phyloP scores from a whole-genome alignment of 1,284 basidiomycete genomes.

The Cystobasidium pallidum region DNA sequence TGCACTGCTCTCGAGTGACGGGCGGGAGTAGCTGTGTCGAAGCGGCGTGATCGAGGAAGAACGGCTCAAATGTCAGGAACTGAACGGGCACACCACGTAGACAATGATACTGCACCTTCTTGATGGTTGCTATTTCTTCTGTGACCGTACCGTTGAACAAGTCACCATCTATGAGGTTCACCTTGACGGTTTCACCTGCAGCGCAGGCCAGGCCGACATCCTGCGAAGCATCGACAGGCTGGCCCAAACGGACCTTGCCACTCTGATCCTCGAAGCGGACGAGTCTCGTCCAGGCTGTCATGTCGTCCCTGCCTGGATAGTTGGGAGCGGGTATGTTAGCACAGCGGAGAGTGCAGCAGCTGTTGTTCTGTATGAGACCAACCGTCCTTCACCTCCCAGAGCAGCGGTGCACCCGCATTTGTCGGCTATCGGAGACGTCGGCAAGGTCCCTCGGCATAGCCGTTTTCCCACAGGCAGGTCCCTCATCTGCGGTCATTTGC shows the following conservation, averaged over 20 bases:
- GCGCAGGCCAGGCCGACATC: conserved; percentile 46
- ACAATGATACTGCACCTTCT: conserved; percentile 18
- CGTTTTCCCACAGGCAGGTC: conserved; percentile 2
- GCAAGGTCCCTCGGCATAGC: not conserved
- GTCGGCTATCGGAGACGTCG: not conserved
- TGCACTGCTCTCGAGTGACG: conserved; percentile 24
- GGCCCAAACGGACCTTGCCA: conserved; percentile 49
- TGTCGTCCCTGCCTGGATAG: not conserved
- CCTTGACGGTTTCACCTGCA: conserved; percentile 44
- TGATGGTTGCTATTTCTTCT: conserved; percentile 17
- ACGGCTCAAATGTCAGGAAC: too few species aligned
- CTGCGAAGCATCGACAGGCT: conserved; percentile 50
- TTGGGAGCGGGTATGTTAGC: not conserved
- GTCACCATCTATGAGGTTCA: conserved; percentile 45
- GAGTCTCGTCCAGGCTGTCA: conserved; percentile 50
- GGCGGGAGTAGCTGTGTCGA: conserved; percentile 36
- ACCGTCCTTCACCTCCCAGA: too few species aligned
- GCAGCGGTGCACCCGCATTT: too few species aligned
- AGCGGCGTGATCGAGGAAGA: not conserved
- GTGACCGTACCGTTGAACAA: conserved; percentile 20
- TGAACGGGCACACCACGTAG: too few species aligned
- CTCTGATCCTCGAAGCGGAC: conserved; percentile 51
- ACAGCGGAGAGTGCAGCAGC: too few species aligned
- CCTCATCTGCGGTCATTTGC: not conserved
- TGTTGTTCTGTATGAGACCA: too few species aligned